Percentiles rank a stretch among this genome's conserved stretches.
Conservation (phyloP, 495 filamentous ascomycete genomes). For the Neurospora tetraspora region DNA sequence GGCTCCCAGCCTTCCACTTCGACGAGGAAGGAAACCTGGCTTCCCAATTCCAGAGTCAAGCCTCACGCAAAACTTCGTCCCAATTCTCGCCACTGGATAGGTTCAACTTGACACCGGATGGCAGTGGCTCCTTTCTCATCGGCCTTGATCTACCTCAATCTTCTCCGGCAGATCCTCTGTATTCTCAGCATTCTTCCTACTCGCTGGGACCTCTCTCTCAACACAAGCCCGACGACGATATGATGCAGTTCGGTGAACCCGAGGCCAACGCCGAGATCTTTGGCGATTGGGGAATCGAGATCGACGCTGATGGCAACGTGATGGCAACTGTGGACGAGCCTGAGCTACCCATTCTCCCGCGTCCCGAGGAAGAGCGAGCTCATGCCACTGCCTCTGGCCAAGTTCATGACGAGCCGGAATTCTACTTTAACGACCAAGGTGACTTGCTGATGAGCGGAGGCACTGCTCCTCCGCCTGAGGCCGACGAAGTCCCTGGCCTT, state of each 20-base stretch:
- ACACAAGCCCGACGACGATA: constrained; percentile 10
- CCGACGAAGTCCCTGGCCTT: constrained; percentile 3
- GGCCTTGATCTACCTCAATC: constrained; percentile 16
- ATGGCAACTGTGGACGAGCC: constrained; percentile 20
- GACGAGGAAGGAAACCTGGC: constrained; percentile 47
- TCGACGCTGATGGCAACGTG: constrained; percentile 33
- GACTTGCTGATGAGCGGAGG: constrained; percentile 14
- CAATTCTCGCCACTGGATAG: constrained; percentile 28
- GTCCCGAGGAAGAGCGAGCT: neutral
- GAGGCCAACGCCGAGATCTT: constrained; percentile 15
- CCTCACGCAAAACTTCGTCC: constrained; percentile 37
- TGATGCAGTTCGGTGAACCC: constrained; percentile 17
- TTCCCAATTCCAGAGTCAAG: constrained; percentile 20
- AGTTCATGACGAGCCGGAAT: constrained; percentile 1
- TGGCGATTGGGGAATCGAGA: constrained; percentile 31
- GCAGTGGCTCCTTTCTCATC: constrained; percentile 10
- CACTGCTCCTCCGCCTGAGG: neutral
- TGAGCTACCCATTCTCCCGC: constrained; percentile 26
- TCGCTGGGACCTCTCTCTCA: constrained; percentile 5
- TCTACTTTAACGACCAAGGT: constrained; percentile 8
- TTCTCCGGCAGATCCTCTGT: constrained; percentile 2
- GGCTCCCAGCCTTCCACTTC: constrained; percentile 18
- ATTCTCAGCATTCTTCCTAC: constrained; percentile 5
- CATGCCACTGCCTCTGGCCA: neutral
- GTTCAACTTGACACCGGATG: constrained; percentile 4